phyloP scores from a whole-genome alignment of 345 rosid species.

The Salix dunnii region DNA sequence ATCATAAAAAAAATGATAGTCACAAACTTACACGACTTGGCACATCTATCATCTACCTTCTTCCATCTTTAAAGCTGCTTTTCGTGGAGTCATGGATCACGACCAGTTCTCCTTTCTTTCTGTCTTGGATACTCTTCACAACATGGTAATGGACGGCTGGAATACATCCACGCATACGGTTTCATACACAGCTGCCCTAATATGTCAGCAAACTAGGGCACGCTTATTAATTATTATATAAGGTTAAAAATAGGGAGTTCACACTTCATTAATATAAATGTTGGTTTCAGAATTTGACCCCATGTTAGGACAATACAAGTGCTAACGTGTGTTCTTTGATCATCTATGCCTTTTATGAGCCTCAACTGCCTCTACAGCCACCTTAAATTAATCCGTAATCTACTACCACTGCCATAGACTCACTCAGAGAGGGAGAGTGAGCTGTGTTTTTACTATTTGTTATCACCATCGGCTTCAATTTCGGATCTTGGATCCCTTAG shows the following conservation, averaged over 20 bases:
- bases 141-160: slow-evolving; percentile 6
- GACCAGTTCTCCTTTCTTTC: slow-evolving; percentile 22
- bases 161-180: background rate
- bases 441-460: background rate
- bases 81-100: slow-evolving; percentile 12
- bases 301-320: background rate
- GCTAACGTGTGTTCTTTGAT: background rate
- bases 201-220: background rate
- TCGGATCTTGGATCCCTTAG: slow-evolving; percentile 28
- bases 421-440: background rate
- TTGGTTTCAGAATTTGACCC: background rate
- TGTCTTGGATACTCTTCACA: slow-evolving; percentile 7
- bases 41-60: background rate
- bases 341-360: background rate
- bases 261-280: background rate
- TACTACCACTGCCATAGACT: background rate
- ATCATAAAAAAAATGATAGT: no score
- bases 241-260: background rate
- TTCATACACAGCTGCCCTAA: background rate
- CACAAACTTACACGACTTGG: no score
- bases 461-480: slow-evolving; percentile 20
- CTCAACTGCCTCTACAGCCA: background rate
- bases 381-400: slow-evolving; percentile 7
- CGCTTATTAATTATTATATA: no score
- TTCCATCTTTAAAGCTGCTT: background rate